Evolutionary conservation across 1,284 basidiomycete species (phyloP), one percentile per base, ranked within the genome.

Genomic region (Microbotryomycetes sp.): DNA sequence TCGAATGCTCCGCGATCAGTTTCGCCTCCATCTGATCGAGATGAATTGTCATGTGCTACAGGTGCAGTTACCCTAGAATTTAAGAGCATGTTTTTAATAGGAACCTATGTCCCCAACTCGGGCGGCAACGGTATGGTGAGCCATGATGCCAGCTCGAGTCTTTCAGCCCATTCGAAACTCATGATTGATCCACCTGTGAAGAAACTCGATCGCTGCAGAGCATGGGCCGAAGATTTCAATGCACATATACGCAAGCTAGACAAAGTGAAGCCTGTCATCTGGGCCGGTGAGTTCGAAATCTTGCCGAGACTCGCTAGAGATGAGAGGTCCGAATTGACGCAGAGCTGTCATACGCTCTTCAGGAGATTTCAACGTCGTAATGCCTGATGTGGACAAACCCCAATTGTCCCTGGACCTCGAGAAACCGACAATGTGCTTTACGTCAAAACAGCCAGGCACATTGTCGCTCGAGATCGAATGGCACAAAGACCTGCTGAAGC

Each of bases 211-310:
- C 81, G 79, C 55, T 89, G 89, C 74, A 85, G 86, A 56, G 76
- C 78, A 60, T 91, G 89, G 88, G 86, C 88, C 59, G 73, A 75
- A 14, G 84, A 89, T 72, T 89, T 91, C 69, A 83, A 85, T 54
- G 69, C 77, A 1, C 86, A 90, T 70, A 80, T 92, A 22, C 82
- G 83, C 3, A 80, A 82, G n/a, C 78, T 91, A 15, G 88, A 91
- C 75, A 80, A 78, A 63, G 81, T 81, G 69, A 92, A 92, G 71
- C 86, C 89, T 2, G 86, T 92, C 14, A 86, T 93, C 62, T 92
- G 90, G 90, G 80, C 82, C 15, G 90, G 91, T 45, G 88, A 91
- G 74, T 72, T 91, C 66, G 68, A 88, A 89, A n/a, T n/a, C n/a
- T n/a, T n/a, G n/a, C n/a, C 45, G 88, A 88, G 2, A 86, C 86